Conservation (phyloP, 192 early-diverging fungal species). For the Thamnidium elegans region DNA sequence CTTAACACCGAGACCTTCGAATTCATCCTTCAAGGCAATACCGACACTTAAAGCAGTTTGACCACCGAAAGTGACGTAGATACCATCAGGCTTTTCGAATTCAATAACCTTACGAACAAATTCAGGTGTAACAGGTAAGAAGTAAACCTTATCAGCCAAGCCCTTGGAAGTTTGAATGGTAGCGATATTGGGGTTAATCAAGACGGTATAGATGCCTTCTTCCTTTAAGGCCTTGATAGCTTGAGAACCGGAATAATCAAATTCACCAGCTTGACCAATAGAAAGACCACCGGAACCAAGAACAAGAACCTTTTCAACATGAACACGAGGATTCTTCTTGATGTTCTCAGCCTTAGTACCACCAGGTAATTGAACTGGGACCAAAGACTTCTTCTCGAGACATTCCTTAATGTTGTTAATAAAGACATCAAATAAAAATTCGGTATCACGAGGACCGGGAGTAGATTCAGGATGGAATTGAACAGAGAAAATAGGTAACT, state of each 20-base stretch:
- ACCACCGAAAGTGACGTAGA: slow-evolving; percentile 97
- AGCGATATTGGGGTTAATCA: slow-evolving; percentile 99
- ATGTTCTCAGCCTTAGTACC: slow-evolving; percentile 47
- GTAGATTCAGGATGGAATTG: slow-evolving; percentile 99
- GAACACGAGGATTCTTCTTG: slow-evolving; percentile 52
- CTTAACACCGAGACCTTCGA: slow-evolving; percentile 82
- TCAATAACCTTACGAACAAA: slow-evolving; percentile 94
- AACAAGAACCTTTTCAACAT: slow-evolving; percentile 89
- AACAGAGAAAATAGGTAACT: slow-evolving; percentile 94
- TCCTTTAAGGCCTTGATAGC: slow-evolving; percentile 99
- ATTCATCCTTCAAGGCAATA: slow-evolving; percentile 91
- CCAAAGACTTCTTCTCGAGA: slow-evolving; percentile 65
- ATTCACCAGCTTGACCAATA: slow-evolving; percentile 99
- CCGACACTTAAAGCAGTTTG: slow-evolving; percentile 98
- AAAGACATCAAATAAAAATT: slow-evolving; percentile 96
- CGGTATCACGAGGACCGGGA: slow-evolving; percentile 96
- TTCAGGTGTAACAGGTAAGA: slow-evolving; percentile 92
- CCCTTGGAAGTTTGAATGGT: slow-evolving; percentile 98
- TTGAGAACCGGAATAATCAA: slow-evolving; percentile 96
- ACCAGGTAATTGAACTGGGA: slow-evolving; percentile 70
- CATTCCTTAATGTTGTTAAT: slow-evolving; percentile 76
- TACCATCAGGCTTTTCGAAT: slow-evolving; percentile 96
- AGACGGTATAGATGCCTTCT: slow-evolving; percentile 93
- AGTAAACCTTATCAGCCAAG: slow-evolving; percentile 97
- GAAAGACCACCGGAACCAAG: slow-evolving; percentile 96